Evolutionary conservation across 2,329 filamentous ascomycete species (phyloP).

Genomic region (Hymenoscyphus repandus): DNA sequence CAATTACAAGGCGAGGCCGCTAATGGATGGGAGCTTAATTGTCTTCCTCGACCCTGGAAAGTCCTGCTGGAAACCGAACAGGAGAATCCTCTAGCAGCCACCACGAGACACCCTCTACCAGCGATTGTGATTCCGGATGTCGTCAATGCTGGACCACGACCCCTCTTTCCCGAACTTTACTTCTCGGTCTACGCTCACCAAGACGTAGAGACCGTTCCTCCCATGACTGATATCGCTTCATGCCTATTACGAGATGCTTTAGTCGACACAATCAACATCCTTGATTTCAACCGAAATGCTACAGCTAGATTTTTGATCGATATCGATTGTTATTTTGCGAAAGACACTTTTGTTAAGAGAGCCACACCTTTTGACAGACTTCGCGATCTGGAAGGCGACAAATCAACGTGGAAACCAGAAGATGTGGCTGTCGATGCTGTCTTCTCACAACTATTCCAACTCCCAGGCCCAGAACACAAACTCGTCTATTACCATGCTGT

Average conservation of each 20-base stretch:
- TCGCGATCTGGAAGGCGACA: slow-evolving; percentile 57
- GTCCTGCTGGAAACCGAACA: slow-evolving; percentile 57
- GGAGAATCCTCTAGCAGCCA: slow-evolving; percentile 52
- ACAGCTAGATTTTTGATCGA: slow-evolving; percentile 89
- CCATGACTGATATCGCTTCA: slow-evolving; percentile 68
- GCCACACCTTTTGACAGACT: slow-evolving; percentile 90
- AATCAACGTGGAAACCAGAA: slow-evolving; percentile 91
- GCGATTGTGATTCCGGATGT: slow-evolving; percentile 68
- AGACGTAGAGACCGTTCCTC: slow-evolving; percentile 83
- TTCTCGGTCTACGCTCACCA: slow-evolving; percentile 88
- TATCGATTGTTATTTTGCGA: slow-evolving; percentile 88
- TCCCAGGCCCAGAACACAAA: slow-evolving; percentile 86
- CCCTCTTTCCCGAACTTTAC: slow-evolving; percentile 88
- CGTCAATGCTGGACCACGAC: slow-evolving; percentile 66
- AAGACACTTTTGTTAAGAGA: slow-evolving; percentile 86
- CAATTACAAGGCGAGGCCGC: slow-evolving; percentile 75
- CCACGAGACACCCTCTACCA: slow-evolving; percentile 73
- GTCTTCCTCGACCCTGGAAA: slow-evolving; percentile 63
- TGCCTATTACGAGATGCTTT: slow-evolving; percentile 81
- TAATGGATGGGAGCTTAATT: slow-evolving; percentile 69
- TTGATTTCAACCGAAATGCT: slow-evolving; percentile 86
- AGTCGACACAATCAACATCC: slow-evolving; percentile 86
- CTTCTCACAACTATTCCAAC: slow-evolving; percentile 88
- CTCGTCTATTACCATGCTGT: slow-evolving; percentile 95
- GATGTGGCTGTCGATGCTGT: slow-evolving; percentile 96